Evolutionary conservation across 345 rosid species (phyloP).

Genomic region (Gossypium anomalum): DNA sequence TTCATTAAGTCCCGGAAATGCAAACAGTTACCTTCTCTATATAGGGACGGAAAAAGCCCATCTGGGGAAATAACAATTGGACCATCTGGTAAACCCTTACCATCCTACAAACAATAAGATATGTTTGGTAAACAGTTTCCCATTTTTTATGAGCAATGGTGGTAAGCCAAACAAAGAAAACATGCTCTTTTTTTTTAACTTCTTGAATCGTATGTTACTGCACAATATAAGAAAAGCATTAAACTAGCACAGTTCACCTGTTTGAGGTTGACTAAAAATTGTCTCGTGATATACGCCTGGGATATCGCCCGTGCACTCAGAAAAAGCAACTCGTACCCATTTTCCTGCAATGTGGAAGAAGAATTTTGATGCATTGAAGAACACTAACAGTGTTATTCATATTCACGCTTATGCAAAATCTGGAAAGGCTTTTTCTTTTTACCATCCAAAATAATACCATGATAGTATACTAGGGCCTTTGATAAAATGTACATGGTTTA

Average conservation of each 20-base stretch:
- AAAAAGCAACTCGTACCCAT: slow-evolving; percentile 90
- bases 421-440: background rate
- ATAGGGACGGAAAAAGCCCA: slow-evolving; percentile 90
- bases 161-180: background rate
- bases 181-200: background rate
- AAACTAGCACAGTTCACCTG: slow-evolving; percentile 47
- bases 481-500: background rate
- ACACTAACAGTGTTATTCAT: background rate
- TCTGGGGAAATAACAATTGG: slow-evolving; percentile 98
- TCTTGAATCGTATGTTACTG: slow-evolving; percentile 1
- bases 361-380: background rate
- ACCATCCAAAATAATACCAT: background rate
- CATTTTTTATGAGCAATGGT: background rate
- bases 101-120: slow-evolving; percentile 48
- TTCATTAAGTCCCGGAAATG: slow-evolving; percentile 4
- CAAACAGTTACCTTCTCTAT: slow-evolving; percentile 71
- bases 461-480: background rate
- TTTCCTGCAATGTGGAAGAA: slow-evolving; percentile 55
- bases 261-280: slow-evolving; percentile 76
- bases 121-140: background rate
- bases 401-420: background rate
- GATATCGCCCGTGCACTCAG: slow-evolving; percentile 96
- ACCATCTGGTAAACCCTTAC: slow-evolving; percentile 93
- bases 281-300: slow-evolving; percentile 86
- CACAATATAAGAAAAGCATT: slow-evolving; percentile 2